Evolutionary conservation across 441 rosid species (phyloP).

Genomic region (Erodium texanum): DNA sequence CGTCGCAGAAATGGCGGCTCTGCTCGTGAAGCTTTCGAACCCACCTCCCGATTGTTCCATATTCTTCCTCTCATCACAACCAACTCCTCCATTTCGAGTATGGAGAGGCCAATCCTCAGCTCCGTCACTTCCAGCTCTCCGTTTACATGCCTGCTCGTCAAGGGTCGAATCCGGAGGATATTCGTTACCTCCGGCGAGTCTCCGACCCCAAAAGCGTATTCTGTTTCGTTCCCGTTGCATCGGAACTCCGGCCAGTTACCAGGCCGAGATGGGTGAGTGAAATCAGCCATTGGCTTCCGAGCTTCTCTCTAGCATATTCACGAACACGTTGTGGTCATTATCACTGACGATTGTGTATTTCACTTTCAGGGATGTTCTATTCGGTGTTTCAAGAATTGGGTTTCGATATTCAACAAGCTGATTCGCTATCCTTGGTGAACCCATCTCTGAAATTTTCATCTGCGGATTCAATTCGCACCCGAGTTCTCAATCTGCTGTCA

Average conservation of each 20-base stretch:
- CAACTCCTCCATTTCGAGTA: neutral
- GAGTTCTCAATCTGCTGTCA: neutral
- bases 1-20: neutral
- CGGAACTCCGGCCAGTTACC: neutral
- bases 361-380: neutral
- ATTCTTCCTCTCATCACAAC: neutral
- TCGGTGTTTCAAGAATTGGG: neutral
- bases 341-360: neutral
- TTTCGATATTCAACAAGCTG: neutral
- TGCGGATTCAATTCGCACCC: neutral
- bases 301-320: neutral
- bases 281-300: neutral
- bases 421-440: neutral
- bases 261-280: neutral
- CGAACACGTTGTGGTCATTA: neutral
- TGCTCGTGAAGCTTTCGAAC: neutral
- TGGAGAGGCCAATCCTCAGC: neutral
- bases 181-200: neutral
- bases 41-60: neutral
- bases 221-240: no score
- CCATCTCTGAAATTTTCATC: neutral
- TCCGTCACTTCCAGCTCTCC: neutral
- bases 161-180: neutral
- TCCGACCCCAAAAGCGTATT: neutral
- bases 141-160: neutral